Evolutionary conservation across 768 basidiomycete genomes (phyloP).

Genomic region (Mycena pura): DNA sequence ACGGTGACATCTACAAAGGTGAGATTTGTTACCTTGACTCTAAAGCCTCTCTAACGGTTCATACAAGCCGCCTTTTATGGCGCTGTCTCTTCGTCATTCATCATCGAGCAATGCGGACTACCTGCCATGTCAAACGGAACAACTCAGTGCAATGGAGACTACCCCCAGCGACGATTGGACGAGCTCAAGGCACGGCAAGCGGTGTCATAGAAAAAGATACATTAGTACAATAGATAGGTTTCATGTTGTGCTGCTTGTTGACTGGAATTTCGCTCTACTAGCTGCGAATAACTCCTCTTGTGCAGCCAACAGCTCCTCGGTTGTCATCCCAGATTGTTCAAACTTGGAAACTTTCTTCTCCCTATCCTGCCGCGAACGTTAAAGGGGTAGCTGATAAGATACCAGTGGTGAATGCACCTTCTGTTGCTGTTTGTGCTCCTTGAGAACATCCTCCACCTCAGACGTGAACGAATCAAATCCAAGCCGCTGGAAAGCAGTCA

Average conservation of each 20-base stretch:
- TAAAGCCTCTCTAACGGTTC: constrained; percentile 12
- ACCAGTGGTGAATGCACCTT: constrained; percentile 63
- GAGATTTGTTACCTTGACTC: constrained; percentile 10
- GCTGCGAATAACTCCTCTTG: constrained; percentile 95
- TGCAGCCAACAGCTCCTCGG: constrained; percentile 85
- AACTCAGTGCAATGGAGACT: constrained; percentile 76
- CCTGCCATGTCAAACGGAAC: constrained; percentile 52
- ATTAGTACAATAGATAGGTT: constrained; percentile 30
- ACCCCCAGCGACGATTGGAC: constrained; percentile 62
- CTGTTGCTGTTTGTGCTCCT: constrained; percentile 95
- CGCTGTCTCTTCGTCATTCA: constrained; percentile 81
- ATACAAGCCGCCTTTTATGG: constrained; percentile 71
- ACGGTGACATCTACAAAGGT: constrained; percentile 75
- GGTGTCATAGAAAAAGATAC: constrained; percentile 41
- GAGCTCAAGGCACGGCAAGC: constrained; percentile 49
- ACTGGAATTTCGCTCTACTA: constrained; percentile 81
- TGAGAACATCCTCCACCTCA: constrained; percentile 91
- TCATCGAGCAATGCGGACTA: constrained; percentile 82
- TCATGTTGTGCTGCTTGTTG: constrained; percentile 53
- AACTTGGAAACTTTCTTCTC: constrained; percentile 93
- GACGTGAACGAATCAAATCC: constrained; percentile 91
- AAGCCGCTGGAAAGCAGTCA: constrained; percentile 63
- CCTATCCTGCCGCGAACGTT: constrained; percentile 63
- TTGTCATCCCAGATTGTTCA: constrained; percentile 86
- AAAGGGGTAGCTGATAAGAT: constrained; percentile 8